Percentiles rank a stretch among this genome's conserved stretches.
Evolutionary conservation across 257 asterid species (phyloP).

Genomic region (Solanum medicagineum): DNA sequence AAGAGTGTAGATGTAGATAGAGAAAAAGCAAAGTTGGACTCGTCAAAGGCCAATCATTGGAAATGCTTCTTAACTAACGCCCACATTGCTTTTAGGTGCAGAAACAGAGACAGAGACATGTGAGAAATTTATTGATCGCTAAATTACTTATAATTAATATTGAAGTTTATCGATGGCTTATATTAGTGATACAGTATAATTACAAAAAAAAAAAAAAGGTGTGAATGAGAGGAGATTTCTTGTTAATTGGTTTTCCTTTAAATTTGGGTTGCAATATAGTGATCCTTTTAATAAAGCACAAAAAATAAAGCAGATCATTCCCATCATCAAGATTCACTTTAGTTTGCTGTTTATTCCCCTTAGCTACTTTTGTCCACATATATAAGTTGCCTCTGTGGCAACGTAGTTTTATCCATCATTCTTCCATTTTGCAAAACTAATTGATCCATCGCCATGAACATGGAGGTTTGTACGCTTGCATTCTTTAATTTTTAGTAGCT

Average conservation of each 20-base stretch:
- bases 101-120: background rate
- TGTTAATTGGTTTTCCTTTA: background rate
- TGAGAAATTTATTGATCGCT: too few species aligned
- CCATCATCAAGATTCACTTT: conserved; percentile 25
- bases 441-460: background rate
- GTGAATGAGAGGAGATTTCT: background rate
- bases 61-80: background rate
- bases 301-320: conserved; percentile 3
- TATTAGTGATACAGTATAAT: too few species aligned
- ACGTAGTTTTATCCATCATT: background rate
- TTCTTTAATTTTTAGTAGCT: too few species aligned
- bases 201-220: background rate
- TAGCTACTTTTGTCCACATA: background rate
- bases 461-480: background rate
- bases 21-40: conserved; percentile 22
- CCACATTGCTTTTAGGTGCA: conserved; percentile 12
- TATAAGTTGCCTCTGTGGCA: background rate
- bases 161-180: too few species aligned
- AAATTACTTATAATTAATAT: too few species aligned
- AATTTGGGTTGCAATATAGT: background rate
- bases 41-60: conserved; percentile 44
- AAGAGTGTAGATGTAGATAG: background rate
- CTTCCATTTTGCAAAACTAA: background rate
- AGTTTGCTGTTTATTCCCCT: background rate
- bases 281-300: conserved; percentile 16